Evolutionary conservation across 2,329 filamentous ascomycete genomes (phyloP).

Genomic region (Orbilia oligospora): DNA sequence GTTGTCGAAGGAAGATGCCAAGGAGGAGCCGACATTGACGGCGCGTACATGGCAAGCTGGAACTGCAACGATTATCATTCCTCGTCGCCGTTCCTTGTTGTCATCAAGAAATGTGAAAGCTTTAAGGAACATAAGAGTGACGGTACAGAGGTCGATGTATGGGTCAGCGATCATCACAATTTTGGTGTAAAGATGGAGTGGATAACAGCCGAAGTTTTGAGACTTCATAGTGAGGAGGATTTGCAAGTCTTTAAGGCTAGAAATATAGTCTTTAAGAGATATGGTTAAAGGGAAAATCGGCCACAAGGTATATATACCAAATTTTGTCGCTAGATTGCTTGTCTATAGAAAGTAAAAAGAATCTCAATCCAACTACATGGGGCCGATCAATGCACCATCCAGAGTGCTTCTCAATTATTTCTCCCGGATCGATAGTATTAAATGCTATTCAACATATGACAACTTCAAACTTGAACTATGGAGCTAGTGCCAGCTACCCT

Average conservation of each 20-base stretch:
- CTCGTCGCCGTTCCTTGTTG: background rate
- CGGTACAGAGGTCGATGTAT: background rate
- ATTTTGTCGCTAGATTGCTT: too few species aligned
- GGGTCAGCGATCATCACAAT: background rate
- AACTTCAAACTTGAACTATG: background rate
- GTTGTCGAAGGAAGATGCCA: background rate
- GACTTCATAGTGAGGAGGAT: background rate
- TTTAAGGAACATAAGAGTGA: background rate
- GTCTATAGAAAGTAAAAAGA: too few species aligned
- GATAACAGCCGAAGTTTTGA: background rate
- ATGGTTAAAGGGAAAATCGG: background rate
- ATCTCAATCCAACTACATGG: too few species aligned
- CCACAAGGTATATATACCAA: too few species aligned
- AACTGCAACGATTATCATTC: background rate
- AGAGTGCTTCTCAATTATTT: too few species aligned
- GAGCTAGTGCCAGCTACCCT: background rate
- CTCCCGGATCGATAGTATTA: too few species aligned
- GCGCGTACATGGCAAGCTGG: background rate
- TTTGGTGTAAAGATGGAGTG: background rate
- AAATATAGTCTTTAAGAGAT: background rate
- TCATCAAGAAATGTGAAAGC: background rate
- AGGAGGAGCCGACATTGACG: background rate
- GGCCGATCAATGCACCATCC: too few species aligned
- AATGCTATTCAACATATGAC: background rate
- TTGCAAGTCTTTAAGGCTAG: background rate